Evolutionary conservation across 2,329 filamentous ascomycete genomes (phyloP).

Genomic region (Fusarium verticillioides): DNA sequence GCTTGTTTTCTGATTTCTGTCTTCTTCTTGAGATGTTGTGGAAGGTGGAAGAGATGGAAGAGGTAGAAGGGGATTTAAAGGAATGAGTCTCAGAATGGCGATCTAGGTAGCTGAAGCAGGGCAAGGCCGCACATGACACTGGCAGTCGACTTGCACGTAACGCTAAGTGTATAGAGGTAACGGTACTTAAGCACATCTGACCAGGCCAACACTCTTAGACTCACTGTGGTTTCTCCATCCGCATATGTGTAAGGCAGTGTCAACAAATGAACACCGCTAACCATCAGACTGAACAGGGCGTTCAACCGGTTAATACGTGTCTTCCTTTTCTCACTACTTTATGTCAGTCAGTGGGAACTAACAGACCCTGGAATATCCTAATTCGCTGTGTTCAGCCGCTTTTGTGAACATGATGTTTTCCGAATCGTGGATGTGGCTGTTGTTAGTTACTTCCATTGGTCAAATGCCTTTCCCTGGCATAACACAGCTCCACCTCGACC

Average conservation of each 20-base stretch:
- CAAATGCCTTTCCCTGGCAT: too few relatives aligned
- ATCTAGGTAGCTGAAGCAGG: background rate
- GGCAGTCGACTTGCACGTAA: background rate
- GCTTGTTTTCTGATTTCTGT: background rate
- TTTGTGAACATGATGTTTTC: too few relatives aligned
- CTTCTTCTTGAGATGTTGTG: background rate
- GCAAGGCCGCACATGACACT: background rate
- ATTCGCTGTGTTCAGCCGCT: too few relatives aligned
- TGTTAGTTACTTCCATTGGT: too few relatives aligned
- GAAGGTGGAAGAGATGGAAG: background rate
- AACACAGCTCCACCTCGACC: too few relatives aligned
- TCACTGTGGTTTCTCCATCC: background rate
- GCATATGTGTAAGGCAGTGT: background rate
- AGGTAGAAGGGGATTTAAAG: accelerated
- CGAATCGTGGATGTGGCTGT: too few relatives aligned
- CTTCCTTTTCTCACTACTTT: too few relatives aligned
- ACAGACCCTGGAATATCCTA: too few relatives aligned
- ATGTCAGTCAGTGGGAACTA: too few relatives aligned
- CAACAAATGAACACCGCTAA: background rate
- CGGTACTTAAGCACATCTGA: accelerated
- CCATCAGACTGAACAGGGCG: too few relatives aligned
- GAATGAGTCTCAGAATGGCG: background rate
- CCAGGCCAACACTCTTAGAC: background rate
- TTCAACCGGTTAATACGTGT: too few relatives aligned
- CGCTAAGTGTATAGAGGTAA: accelerated